A percentile compares a stretch with the other conserved stretches of the same genome.
phyloP scores from a whole-genome alignment of 2,329 filamentous ascomycete genomes.

The Thielaviopsis populi region DNA sequence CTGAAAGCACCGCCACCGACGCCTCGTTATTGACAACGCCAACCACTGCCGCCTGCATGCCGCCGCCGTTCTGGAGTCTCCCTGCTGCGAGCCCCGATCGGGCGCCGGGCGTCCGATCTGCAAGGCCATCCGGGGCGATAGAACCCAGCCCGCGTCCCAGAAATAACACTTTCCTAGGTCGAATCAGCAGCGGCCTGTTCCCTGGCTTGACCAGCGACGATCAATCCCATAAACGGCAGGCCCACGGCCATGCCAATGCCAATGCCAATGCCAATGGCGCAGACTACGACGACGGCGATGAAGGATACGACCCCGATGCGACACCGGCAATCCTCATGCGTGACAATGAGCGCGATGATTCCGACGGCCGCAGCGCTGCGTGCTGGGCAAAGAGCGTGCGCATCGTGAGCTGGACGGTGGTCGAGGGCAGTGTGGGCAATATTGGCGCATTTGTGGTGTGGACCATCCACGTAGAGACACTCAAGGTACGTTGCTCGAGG shows the following conservation, averaged over 20 bases:
- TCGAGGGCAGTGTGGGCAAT: constrained; percentile 41
- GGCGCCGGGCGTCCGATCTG: neutral
- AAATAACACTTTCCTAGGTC: neutral
- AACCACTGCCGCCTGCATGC: constrained; percentile 3
- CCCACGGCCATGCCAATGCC: neutral
- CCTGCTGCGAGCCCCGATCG: neutral
- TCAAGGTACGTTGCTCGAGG: constrained; percentile 45
- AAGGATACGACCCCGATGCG: neutral
- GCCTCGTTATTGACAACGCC: constrained; percentile 9
- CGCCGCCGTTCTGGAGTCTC: constrained; percentile 14
- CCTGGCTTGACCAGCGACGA: neutral
- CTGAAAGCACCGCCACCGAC: constrained; percentile 12
- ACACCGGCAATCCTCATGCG: constrained; percentile 43
- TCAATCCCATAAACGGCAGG: neutral
- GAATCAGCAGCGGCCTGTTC: neutral
- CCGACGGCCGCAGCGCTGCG: constrained; percentile 37
- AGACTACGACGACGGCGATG: constrained; percentile 1
- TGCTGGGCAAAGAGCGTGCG: constrained; percentile 52
- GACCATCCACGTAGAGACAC: constrained; percentile 76
- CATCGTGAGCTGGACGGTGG: constrained; percentile 40
- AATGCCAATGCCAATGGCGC: neutral
- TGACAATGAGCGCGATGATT: constrained; percentile 43
- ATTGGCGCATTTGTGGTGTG: constrained; percentile 90
- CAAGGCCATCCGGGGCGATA: neutral
- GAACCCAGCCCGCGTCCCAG: neutral